Percentiles rank a stretch among this genome's conserved stretches.
These are phyloP conservation scores for Calycina herbarum DNA, from an alignment of 2,329 filamentous ascomycete genomes.

Conservation along the genomic window DNA sequence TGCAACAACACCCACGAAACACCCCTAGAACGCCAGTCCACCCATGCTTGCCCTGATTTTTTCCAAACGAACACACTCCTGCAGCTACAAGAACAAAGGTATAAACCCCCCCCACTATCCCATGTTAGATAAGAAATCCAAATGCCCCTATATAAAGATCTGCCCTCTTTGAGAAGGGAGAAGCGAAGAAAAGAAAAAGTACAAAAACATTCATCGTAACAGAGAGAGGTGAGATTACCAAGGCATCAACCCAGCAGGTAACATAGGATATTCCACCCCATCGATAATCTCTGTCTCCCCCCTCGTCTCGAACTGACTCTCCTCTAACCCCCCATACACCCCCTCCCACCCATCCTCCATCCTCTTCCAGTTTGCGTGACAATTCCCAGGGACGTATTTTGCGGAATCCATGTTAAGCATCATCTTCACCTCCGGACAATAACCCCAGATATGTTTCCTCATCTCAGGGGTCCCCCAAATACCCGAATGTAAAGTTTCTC, in stretches of 20 bases:
- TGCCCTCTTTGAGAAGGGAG: too few species aligned
- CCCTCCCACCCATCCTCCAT: conserved; percentile 29
- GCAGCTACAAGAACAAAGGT: neutral
- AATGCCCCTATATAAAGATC: neutral
- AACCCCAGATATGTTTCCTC: conserved; percentile 54
- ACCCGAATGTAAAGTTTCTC: conserved; percentile 44
- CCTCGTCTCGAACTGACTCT: neutral
- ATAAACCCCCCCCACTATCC: neutral
- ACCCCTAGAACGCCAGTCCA: too few species aligned
- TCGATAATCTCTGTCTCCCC: conserved; percentile 31
- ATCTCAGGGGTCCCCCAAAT: conserved; percentile 51
- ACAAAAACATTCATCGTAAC: neutral
- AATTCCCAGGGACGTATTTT: conserved; percentile 50
- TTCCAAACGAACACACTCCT: neutral
- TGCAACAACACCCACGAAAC: too few species aligned
- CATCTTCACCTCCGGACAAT: conserved; percentile 61
- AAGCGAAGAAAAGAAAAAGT: neutral
- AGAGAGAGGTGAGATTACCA: conserved; percentile 27
- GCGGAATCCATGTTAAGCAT: conserved; percentile 55
- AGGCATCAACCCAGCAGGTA: conserved; percentile 33
- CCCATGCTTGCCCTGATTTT: too few species aligned
- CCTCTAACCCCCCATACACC: conserved; percentile 15
- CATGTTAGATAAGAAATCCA: neutral
- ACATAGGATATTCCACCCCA: conserved; percentile 36
- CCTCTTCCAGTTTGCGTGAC: conserved; percentile 49